phyloP scores from a whole-genome alignment of 306 rosid species.

The Medicago ruthenica region DNA sequence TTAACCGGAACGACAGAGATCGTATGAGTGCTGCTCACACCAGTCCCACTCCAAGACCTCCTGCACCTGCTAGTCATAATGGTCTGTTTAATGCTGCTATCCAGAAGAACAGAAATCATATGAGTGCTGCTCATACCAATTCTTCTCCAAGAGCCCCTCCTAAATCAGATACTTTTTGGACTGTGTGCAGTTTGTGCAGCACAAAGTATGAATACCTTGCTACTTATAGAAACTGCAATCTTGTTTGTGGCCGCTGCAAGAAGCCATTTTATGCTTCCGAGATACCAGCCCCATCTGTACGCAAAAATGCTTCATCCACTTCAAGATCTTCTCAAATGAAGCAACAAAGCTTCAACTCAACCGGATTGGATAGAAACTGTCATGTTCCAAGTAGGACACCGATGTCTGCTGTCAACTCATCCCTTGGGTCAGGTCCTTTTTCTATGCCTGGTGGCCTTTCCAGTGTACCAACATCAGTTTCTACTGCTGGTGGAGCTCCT shows the following conservation, averaged over 20 bases:
- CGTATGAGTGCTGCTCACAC: conserved; percentile 41
- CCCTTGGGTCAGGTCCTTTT: conserved; percentile 17
- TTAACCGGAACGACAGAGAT: conserved; percentile 37
- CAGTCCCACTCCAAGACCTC: conserved; percentile 41
- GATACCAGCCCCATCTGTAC: conserved; percentile 49
- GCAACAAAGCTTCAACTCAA: conserved; percentile 47
- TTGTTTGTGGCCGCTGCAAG: conserved; percentile 58
- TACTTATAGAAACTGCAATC: conserved; percentile 44
- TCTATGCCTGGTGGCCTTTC: conserved; percentile 41
- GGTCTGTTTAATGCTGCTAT: conserved; percentile 38
- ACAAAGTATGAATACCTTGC: conserved; percentile 63
- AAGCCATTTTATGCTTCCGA: conserved; percentile 62
- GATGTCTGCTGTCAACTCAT: conserved; percentile 44
- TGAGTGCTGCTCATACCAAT: conserved; percentile 41
- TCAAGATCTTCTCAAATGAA: conserved; percentile 45
- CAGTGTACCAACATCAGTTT: conserved; percentile 40
- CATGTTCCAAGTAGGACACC: conserved; percentile 49
- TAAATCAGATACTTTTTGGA: conserved; percentile 70
- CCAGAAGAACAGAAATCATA: conserved; percentile 41
- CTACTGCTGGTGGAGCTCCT: conserved; percentile 52
- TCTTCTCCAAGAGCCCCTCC: conserved; percentile 41
- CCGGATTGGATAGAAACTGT: conserved; percentile 41
- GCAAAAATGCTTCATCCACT: conserved; percentile 42
- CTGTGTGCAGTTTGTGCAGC: conserved; percentile 61
- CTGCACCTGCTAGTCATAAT: conserved; percentile 4